Conservation (phyloP, 2,329 filamentous ascomycete genomes). For the Raffaelea arxii region DNA sequence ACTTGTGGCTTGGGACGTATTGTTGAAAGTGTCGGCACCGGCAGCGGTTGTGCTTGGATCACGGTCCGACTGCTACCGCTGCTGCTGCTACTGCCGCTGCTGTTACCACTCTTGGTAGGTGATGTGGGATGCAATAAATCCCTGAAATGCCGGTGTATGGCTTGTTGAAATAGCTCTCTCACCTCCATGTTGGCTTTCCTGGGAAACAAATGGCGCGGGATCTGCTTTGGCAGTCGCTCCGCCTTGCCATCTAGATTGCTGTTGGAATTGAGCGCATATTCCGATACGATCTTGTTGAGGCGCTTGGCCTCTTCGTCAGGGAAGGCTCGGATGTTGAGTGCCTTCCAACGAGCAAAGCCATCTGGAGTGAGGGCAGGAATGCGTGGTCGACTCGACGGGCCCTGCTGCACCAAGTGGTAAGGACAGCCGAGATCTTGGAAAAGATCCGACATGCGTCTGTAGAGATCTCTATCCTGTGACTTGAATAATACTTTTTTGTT, state of each 20-base stretch:
- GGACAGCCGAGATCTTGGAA: slow-evolving; percentile 46
- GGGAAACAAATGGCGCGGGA: slow-evolving; percentile 66
- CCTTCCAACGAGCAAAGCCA: slow-evolving; percentile 67
- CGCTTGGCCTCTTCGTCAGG: slow-evolving; percentile 67
- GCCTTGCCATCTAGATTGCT: slow-evolving; percentile 48
- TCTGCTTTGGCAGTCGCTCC: slow-evolving; percentile 69
- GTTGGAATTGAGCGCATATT: slow-evolving; percentile 55
- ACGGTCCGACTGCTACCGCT: background rate
- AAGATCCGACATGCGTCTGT: slow-evolving; percentile 27
- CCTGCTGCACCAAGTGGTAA: slow-evolving; percentile 54
- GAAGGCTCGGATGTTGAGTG: slow-evolving; percentile 61
- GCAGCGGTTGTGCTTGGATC: too few species aligned
- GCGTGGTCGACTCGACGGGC: slow-evolving; percentile 39
- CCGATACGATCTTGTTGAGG: slow-evolving; percentile 55
- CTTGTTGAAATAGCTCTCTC: slow-evolving; percentile 50
- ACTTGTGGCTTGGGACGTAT: too few species aligned
- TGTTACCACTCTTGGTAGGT: background rate
- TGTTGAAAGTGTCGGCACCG: too few species aligned
- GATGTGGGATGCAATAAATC: slow-evolving; percentile 3
- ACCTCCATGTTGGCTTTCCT: slow-evolving; percentile 42
- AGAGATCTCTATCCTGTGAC: slow-evolving; percentile 7
- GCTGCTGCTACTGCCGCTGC: background rate
- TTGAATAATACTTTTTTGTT: slow-evolving; percentile 41
- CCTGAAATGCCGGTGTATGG: slow-evolving; percentile 39
- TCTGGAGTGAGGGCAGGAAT: slow-evolving; percentile 55